Evolutionary conservation across 257 asterid species (phyloP).

Genomic region (Plantago major): DNA sequence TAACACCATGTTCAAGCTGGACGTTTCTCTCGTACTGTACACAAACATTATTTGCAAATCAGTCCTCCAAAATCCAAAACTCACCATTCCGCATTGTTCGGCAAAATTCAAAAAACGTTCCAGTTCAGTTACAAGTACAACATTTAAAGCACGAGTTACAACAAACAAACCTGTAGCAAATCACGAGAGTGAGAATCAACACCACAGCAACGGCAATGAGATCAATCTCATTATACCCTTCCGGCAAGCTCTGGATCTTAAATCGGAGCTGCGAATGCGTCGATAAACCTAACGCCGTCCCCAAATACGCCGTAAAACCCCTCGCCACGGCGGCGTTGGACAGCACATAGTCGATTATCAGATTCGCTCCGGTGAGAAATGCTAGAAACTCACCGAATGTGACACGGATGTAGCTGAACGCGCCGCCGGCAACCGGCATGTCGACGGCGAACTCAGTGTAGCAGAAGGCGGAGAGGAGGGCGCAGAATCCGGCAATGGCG

Average conservation of each 20-base stretch:
- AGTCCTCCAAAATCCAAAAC: neutral
- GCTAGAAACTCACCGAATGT: conserved; percentile 93
- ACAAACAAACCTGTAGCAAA: conserved; percentile 68
- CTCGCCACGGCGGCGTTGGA: conserved; percentile 98
- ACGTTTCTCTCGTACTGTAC: conserved; percentile 81
- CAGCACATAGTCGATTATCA: conserved; percentile 75
- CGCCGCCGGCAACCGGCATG: conserved; percentile 98
- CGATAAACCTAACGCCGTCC: conserved; percentile 63
- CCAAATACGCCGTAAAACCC: conserved; percentile 75
- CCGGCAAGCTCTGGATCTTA: conserved; percentile 46
- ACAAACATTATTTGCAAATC: neutral
- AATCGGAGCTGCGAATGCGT: conserved; percentile 40
- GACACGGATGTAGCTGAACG: conserved; percentile 87
- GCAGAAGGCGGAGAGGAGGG: conserved; percentile 92
- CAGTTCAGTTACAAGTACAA: neutral
- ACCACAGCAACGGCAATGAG: conserved; percentile 70
- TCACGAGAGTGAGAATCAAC: conserved; percentile 63
- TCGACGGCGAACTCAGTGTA: conserved; percentile 97
- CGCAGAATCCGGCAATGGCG: conserved; percentile 96
- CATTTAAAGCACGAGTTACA: neutral
- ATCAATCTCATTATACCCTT: conserved; percentile 79
- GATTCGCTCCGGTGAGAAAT: conserved; percentile 77
- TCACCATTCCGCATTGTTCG: neutral
- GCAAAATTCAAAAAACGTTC: too few relatives aligned
- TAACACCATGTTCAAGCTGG: conserved; percentile 68